Evolutionary conservation across 2,329 filamentous ascomycete genomes (phyloP).

Genomic region (Ophiocordyceps australis): DNA sequence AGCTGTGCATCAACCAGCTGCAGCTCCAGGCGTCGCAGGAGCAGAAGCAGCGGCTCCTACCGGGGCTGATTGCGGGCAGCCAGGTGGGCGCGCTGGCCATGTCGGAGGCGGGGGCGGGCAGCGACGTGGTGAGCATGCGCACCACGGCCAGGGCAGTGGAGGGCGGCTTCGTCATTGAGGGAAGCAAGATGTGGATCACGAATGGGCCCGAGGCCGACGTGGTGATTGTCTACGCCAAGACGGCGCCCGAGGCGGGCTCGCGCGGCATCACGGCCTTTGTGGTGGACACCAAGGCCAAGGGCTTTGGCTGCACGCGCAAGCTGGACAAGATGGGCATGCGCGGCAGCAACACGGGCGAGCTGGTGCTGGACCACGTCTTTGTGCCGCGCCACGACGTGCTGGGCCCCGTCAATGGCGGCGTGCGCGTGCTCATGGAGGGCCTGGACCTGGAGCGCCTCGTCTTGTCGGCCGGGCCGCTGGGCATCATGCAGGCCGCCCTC

Average conservation of each 20-base stretch:
- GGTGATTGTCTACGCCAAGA: conserved; percentile 95
- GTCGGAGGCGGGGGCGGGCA: conserved; percentile 81
- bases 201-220: conserved; percentile 91
- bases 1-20: conserved; percentile 92
- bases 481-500: conserved; percentile 83
- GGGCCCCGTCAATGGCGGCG: conserved; percentile 63
- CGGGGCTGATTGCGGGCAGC: conserved; percentile 62
- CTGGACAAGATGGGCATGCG: conserved; percentile 98
- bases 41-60: conserved; percentile 70
- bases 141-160: conserved; percentile 64
- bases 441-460: conserved; percentile 88
- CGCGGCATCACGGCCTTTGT: conserved; percentile 95
- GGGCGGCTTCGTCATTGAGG: conserved; percentile 72
- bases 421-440: conserved; percentile 87
- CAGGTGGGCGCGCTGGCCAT: conserved; percentile 82
- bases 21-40: conserved; percentile 67
- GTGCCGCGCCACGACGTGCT: conserved; percentile 70
- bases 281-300: conserved; percentile 50
- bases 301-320: conserved; percentile 78
- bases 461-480: conserved; percentile 74
- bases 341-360: conserved; percentile 87
- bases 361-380: conserved; percentile 81
- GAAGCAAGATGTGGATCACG: conserved; percentile 99
- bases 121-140: conserved; percentile 92
- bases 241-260: conserved; percentile 56